Evolutionary conservation across 1,284 basidiomycete genomes (phyloP), one percentile per base, ranked within the genome.

Genomic region (Heliocybe sulcata): DNA sequence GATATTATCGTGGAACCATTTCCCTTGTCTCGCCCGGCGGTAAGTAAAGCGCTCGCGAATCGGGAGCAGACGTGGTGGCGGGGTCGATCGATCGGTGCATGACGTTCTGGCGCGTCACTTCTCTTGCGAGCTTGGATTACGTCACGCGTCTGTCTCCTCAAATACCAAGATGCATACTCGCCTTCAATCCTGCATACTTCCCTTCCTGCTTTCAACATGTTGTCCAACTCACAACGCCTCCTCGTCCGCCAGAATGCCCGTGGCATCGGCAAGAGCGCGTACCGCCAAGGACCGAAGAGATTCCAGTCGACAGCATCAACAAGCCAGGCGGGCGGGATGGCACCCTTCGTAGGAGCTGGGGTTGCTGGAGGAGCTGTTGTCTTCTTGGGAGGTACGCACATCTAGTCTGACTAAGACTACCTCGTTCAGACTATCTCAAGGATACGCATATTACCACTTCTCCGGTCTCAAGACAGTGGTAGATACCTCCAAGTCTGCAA

Each of bases 391-490:
- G 53, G 53, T 54, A 49, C 6, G 45, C 20, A 25, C 47, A 4
- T 22, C 47, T n/a, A 49, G 47, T 20, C 19, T 42, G 3, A 6
- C 6, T n/a, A 20, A 20, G 4, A 3, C 8, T 42, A 42, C 8
- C 11, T n/a, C 47, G 20, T 14, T 20, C 25, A 49, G 25, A 3
- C 16, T 12, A 6, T 31, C 29, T 31, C 29, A 8, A 49, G 70
- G 67, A 16, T 72, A 72, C 56, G 65, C 64, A 29, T 72, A 67
- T 60, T 77, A 76, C 63, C 69, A 72, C 56, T 71, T 68, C 56
- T 72, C 72, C 2, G 73, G 72, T 27, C 61, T 70, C 2, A 72
- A 72, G 59, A 67, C 63, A 16, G 66, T 64, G 6, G 69, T 75
- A 35, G 63, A 71, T 48, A 63, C 69, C 23, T 64, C 73, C 16